Evolutionary conservation across 106 monocot species (phyloP).

Genomic region (Acorus calamus): DNA sequence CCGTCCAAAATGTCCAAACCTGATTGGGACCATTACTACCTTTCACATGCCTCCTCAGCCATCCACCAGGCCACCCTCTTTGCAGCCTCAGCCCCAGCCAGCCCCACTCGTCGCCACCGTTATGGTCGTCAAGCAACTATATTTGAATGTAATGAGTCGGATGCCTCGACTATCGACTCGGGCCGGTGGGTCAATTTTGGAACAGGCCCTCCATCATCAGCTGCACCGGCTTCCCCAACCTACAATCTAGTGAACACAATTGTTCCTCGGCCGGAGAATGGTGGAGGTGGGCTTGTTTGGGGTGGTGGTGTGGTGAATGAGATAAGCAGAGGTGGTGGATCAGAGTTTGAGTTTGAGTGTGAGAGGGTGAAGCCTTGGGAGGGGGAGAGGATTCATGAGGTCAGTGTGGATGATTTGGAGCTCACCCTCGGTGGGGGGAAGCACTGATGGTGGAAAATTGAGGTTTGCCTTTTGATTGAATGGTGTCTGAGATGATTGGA

Average conservation of each 20-base stretch:
- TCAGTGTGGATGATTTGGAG: slow-evolving; percentile 75
- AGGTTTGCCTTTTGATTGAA: no score
- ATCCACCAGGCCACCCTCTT: slow-evolving; percentile 39
- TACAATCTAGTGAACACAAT: slow-evolving; percentile 64
- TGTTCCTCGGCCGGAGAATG: background rate
- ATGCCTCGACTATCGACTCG: slow-evolving; percentile 69
- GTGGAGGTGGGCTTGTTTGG: background rate
- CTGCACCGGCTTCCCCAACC: slow-evolving; percentile 82
- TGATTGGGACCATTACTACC: slow-evolving; percentile 30
- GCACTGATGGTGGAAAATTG: background rate
- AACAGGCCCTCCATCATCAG: slow-evolving; percentile 7
- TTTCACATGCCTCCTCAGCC: slow-evolving; percentile 2
- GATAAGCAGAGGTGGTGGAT: slow-evolving; percentile 14
- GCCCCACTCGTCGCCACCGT: slow-evolving; percentile 51
- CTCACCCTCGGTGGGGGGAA: slow-evolving; percentile 53
- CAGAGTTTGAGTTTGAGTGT: slow-evolving; percentile 77
- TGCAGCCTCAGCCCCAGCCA: slow-evolving; percentile 78
- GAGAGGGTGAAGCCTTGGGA: slow-evolving; percentile 86
- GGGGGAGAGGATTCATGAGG: slow-evolving; percentile 92
- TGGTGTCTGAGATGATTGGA: no score
- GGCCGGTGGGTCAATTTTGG: slow-evolving; percentile 77
- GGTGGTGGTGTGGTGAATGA: slow-evolving; percentile 12
- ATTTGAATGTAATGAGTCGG: slow-evolving; percentile 88
- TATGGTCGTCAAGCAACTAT: slow-evolving; percentile 57
- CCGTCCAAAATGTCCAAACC: slow-evolving; percentile 60